Base-by-base conservation (phyloP, 768 basidiomycete species). In the Russula emetica region DNA sequence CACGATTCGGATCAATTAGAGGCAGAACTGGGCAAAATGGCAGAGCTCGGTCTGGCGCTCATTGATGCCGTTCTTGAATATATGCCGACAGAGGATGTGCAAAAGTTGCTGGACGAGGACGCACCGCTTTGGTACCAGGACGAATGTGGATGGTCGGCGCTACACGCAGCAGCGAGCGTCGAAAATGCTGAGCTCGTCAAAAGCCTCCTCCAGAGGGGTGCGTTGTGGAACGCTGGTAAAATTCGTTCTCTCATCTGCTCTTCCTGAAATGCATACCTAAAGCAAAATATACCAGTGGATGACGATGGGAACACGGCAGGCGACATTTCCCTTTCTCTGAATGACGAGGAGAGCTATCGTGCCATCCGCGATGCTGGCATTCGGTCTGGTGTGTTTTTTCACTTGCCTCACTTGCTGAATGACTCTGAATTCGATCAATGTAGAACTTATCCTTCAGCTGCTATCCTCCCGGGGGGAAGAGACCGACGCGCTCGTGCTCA, bases 91-190 rank as follows among this genome's bases (percentile, higher is more conserved):
- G 76, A 78, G 20, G 74, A 72, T 18, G 76, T 90, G 58, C 77
- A 78, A 66, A 72, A 71, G 16, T 72, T 86, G 38, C 78, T 91
- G 66, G 79, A 83, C 11, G 79, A 78, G 6, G 91, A 86, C 20
- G 88, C 92, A 8, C 92, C 92, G 1, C 74, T 91, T 55, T 98
- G 96, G 95, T 94, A 88, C 71, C 93, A 97, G 74, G 89, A 88
- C 72, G 83, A 84, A 54, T 78, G 78, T 9, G 94, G 94, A 0
- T 86, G 85, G 66, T 93, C 92, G 5, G 80, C 86, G 20, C 74
- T 98, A 51, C 96, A 98, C 71, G 93, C 92, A 18, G 96, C 92
- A 14, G 89, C 86, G 1, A 93, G 88, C 68, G 74, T 82, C 52
- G 85, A 88, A 69, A 83, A 88, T 67, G 71, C 79, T 2, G 77